Evolutionary conservation across 2,329 filamentous ascomycete genomes (phyloP), one percentile per base, ranked within the genome.

Genomic region (Fonsecaea pedrosoi): DNA sequence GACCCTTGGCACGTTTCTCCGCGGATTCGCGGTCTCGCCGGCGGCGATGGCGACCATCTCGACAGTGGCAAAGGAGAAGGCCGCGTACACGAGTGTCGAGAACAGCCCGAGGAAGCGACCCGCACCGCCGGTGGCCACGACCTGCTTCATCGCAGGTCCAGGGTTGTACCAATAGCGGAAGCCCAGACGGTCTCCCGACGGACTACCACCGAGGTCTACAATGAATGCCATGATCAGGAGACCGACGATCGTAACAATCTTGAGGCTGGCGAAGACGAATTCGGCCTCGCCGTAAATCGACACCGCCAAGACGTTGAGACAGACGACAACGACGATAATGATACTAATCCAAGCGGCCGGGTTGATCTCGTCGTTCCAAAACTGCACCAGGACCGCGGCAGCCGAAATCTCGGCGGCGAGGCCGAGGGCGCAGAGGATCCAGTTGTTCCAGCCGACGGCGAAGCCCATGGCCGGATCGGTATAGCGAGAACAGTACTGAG

Each of bases 71-170:
- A 80, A 80, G 30, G 79, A 78, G 6, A 77, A 75, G 1, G 81
- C 75, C 0, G 74, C 34, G 9, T 78, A 64, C 58, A 77, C 76
- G 3, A 79, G 21, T 1, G 74, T 8, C 1, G 76, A 75, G 37
- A 81, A 79, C 4, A 80, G 63, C 1, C 74, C 76, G 4, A 80
- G 76, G 73, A 76, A 81, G 12, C 79, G 69, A 2, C 68, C 79
- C 1, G 82, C 79, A 62, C 85, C 81, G 1, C 83, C 82, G 42
- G 79, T 76, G 87, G 87, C 18, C 5, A 34, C 18, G 30, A 21
- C 90, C 72, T 84, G 88, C 70, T 86, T 78, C 66, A 90, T 86
- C 25, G 90, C 77, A 1, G 88, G 85, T 0, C 87, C 88, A 0
- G 89, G 89, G 15, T 72, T 61, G 13, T 78, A 68, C 79, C 79